A percentile compares a stretch with the other conserved stretches of the same genome.
phyloP scores from a whole-genome alignment of 352 stramenopile genomes.

The Peronospora farinosa region DNA sequence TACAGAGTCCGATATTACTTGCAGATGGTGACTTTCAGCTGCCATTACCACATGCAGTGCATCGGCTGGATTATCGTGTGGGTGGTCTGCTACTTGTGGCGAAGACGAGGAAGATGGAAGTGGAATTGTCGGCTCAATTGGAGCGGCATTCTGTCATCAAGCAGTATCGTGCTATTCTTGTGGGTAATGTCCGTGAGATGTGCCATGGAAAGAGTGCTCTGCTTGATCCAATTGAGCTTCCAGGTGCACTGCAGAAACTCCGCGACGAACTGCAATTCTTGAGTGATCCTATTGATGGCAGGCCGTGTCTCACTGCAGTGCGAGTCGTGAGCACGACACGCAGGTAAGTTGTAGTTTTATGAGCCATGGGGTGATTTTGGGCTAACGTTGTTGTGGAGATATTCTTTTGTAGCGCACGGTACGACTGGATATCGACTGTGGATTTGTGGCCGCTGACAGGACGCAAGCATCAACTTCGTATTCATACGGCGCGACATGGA shows the following conservation, averaged over 20 bases:
- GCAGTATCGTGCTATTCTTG: slow-evolving; percentile 51
- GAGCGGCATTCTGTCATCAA: slow-evolving; percentile 42
- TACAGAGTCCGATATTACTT: slow-evolving; percentile 8
- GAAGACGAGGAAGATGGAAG: slow-evolving; percentile 44
- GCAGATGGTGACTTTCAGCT: slow-evolving; percentile 17
- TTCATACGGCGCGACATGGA: slow-evolving; percentile 47
- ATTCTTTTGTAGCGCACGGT: slow-evolving; percentile 28
- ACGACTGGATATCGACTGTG: slow-evolving; percentile 55
- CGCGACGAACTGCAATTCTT: slow-evolving; percentile 23
- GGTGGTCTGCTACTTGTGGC: slow-evolving; percentile 54
- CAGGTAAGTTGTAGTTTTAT: slow-evolving; percentile 18
- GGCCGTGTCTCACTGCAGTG: slow-evolving; percentile 27
- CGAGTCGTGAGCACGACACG: slow-evolving; percentile 29
- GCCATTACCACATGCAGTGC: slow-evolving; percentile 36
- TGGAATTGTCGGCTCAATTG: slow-evolving; percentile 39
- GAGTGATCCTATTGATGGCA: slow-evolving; percentile 23
- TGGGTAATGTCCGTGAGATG: slow-evolving; percentile 20
- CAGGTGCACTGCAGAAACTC: slow-evolving; percentile 14
- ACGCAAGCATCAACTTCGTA: slow-evolving; percentile 61
- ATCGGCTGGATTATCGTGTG: slow-evolving; percentile 57
- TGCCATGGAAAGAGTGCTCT: not conserved
- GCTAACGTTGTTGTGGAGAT: slow-evolving; percentile 1
- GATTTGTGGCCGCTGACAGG: slow-evolving; percentile 66
- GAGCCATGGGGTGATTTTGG: not conserved
- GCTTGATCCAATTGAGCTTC: slow-evolving; percentile 9